Evolutionary conservation across 148 eudicot species (phyloP).

Genomic region (Nyssa sinensis): DNA sequence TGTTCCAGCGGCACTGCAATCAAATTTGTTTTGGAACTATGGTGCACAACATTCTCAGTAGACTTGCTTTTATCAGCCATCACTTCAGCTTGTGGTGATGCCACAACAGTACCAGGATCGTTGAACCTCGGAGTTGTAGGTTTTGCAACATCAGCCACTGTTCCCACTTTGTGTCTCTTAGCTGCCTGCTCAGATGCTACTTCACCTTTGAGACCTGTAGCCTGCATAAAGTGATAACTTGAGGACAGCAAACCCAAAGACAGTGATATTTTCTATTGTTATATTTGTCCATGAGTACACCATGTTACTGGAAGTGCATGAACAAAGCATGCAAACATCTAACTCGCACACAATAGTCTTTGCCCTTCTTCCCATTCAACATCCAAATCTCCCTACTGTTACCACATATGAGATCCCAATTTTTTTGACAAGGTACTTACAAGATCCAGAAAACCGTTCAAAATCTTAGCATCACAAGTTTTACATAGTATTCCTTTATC

Average conservation of each 20-base stretch:
- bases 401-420: background rate
- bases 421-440: too few relatives aligned
- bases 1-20: slow-evolving; percentile 35
- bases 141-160: slow-evolving; percentile 32
- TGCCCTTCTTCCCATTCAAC: slow-evolving; percentile 2
- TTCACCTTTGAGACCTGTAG: slow-evolving; percentile 57
- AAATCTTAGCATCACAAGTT: background rate
- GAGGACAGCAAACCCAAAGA: background rate
- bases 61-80: slow-evolving; percentile 29
- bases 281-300: background rate
- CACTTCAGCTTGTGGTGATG: slow-evolving; percentile 38
- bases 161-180: slow-evolving; percentile 52
- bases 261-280: background rate
- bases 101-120: slow-evolving; percentile 30
- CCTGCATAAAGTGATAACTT: slow-evolving; percentile 45
- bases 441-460: background rate
- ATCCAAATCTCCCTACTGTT: background rate
- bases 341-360: background rate
- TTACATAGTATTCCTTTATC: background rate
- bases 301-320: background rate
- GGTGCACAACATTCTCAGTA: slow-evolving; percentile 31
- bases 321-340: background rate
- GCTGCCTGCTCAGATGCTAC: slow-evolving; percentile 43
- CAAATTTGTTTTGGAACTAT: slow-evolving; percentile 26
- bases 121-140: slow-evolving; percentile 32